phyloP scores from a whole-genome alignment of 2,329 filamentous ascomycete species.

The Zasmidium citrigriseum region DNA sequence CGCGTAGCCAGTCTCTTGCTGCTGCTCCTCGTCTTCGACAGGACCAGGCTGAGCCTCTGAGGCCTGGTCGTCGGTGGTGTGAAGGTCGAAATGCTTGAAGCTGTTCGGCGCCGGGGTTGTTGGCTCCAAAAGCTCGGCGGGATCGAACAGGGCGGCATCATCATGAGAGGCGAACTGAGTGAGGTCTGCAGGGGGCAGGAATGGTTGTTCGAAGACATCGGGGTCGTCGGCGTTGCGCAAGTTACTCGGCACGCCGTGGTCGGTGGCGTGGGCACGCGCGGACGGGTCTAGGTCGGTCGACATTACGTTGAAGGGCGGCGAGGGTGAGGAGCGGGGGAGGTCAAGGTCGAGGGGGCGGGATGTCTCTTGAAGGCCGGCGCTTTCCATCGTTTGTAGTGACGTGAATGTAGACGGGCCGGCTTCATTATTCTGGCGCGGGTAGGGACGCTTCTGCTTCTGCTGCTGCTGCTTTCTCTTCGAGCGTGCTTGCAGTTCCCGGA shows the following conservation, averaged over 20 bases:
- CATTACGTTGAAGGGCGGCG: neutral
- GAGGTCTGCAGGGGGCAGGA: conserved; percentile 4
- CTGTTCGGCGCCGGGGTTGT: neutral
- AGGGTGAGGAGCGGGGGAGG: neutral
- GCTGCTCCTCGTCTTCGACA: conserved; percentile 10
- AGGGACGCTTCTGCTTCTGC: neutral
- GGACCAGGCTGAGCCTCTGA: neutral
- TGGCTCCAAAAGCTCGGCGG: neutral
- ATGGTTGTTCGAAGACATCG: neutral
- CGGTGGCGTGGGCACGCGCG: conserved; percentile 16
- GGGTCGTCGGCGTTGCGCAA: conserved; percentile 15
- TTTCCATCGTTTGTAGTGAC: conserved; percentile 7
- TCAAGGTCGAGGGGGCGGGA: neutral
- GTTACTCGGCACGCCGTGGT: conserved; percentile 23
- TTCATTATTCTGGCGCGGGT: neutral
- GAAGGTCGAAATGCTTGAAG: neutral
- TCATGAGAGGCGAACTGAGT: neutral
- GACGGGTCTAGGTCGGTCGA: conserved; percentile 10
- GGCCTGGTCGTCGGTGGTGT: neutral
- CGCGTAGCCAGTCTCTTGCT: conserved; percentile 52
- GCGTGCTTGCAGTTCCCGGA: too few relatives aligned
- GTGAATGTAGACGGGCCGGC: neutral
- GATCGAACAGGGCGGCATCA: neutral
- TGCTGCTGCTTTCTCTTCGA: too few relatives aligned
- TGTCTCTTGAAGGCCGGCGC: neutral